Evolutionary conservation across 495 filamentous ascomycete genomes (phyloP).

Genomic region (Thermothielavioides terrestris): DNA sequence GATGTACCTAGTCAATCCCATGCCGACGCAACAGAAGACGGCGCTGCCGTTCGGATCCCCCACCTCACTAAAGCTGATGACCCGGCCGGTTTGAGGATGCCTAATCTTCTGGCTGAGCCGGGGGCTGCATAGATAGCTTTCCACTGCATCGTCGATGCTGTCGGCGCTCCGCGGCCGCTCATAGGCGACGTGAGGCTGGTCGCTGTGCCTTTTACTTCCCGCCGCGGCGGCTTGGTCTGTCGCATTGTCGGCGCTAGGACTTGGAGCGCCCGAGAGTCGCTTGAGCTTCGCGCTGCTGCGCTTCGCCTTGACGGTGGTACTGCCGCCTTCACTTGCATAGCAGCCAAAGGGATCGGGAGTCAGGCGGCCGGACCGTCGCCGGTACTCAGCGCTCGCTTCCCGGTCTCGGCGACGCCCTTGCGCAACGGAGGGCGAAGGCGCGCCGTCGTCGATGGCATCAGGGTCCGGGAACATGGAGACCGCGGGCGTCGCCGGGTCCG

Average conservation of each 20-base stretch:
- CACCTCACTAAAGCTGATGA: slow-evolving; percentile 94
- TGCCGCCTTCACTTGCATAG: slow-evolving; percentile 36
- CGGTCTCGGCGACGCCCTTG: slow-evolving; percentile 45
- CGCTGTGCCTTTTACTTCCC: slow-evolving; percentile 17
- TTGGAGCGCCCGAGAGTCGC: slow-evolving; percentile 38
- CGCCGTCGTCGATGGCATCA: slow-evolving; percentile 47
- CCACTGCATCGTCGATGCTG: slow-evolving; percentile 79
- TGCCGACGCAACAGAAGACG: slow-evolving; percentile 94
- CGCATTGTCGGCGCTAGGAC: slow-evolving; percentile 30
- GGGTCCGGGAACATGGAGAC: slow-evolving; percentile 19
- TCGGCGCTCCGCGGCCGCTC: slow-evolving; percentile 68
- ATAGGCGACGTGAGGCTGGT: slow-evolving; percentile 34
- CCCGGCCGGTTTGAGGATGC: slow-evolving; percentile 75
- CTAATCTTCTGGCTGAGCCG: slow-evolving; percentile 78
- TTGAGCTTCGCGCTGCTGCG: slow-evolving; percentile 41
- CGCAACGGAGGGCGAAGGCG: slow-evolving; percentile 59
- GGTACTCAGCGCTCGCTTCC: slow-evolving; percentile 30
- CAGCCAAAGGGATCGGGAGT: slow-evolving; percentile 35
- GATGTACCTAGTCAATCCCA: slow-evolving; percentile 93
- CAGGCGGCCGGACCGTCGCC: slow-evolving; percentile 32
- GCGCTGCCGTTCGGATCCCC: slow-evolving; percentile 86
- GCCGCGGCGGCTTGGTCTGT: slow-evolving; percentile 21
- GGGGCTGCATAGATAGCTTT: slow-evolving; percentile 74
- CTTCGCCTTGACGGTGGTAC: slow-evolving; percentile 28
- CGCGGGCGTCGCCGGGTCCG: slow-evolving; percentile 17